Base-by-base conservation (phyloP, 2,329 filamentous ascomycete species). In the Fusarium sublunatum region DNA sequence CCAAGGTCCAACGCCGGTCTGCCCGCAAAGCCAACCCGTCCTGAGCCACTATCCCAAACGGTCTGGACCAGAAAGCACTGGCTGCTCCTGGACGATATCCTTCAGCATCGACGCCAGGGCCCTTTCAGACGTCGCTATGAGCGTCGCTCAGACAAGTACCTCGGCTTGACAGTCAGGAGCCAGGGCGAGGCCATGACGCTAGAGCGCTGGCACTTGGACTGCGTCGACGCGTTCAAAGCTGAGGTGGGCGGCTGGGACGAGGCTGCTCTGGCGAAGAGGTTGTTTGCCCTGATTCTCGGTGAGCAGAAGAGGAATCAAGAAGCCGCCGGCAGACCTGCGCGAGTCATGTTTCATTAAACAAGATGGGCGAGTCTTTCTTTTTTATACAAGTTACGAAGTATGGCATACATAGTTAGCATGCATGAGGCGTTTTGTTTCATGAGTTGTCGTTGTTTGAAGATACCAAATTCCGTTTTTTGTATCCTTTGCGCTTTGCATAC, bases 161-260 rank as follows among this genome's bases (percentile, higher is more conserved):
- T 85, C 3, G 83, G 83, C 53, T 83, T 81, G 68, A 77, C 75
- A 25, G 80, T 86, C 53, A 70, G 72, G 24, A 79, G 81, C 26
- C 78, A 81, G 32, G 81, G 78, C 41, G 76, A 80, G 69, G 72
- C 73, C 5, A 75, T 87, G 74, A 60, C 75, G 22, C 74, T 88
- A 15, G 79, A 86, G 72, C 70, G 76, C 53, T 87, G 84, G 84
- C 85, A 88, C 57, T 72, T 87, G 15, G 84, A 87, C 56, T 79
- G 86, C 50, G 78, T 87, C 24, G 81, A 86, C 55, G 84, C 81
- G 4, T 87, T 87, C 66, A 74, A 73, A 53, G 69, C 69, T 11
- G 76, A 81, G 55, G 77, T 84, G 3, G 79, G 79, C 15, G 78
- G 75, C 9, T 87, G 84, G 83, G 79, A 81, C 22, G 83, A 82